phyloP scores from a whole-genome alignment of 352 stramenopile species.

The Lagenidium giganteum region DNA sequence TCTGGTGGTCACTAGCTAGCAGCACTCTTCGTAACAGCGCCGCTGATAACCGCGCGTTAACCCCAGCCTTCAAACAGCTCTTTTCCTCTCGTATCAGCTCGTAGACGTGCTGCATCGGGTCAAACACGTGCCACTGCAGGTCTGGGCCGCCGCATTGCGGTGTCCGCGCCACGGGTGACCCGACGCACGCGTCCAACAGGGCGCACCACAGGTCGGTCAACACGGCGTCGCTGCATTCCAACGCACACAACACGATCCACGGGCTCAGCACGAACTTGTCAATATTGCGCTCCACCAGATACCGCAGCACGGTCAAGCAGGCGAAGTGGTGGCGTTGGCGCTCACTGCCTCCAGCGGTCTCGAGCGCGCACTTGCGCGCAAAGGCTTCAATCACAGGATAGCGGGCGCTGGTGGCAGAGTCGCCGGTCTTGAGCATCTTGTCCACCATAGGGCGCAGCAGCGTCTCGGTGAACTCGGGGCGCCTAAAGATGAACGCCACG shows the following conservation, averaged over 20 bases:
- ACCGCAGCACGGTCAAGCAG: slow-evolving; percentile 65
- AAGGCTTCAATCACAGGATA: slow-evolving; percentile 72
- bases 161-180: too few relatives aligned
- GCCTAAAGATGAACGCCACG: slow-evolving; percentile 66
- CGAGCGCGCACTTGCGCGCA: slow-evolving; percentile 25
- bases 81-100: too few relatives aligned
- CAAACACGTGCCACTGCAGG: too few relatives aligned
- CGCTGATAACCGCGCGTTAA: too few relatives aligned
- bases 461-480: slow-evolving; percentile 65
- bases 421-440: slow-evolving; percentile 58
- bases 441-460: slow-evolving; percentile 66
- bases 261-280: slow-evolving; percentile 71
- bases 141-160: too few relatives aligned
- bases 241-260: slow-evolving; percentile 62
- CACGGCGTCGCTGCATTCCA: slow-evolving; percentile 49
- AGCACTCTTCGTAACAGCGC: too few relatives aligned
- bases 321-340: slow-evolving; percentile 49
- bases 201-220: slow-evolving; percentile 38
- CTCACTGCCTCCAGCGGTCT: slow-evolving; percentile 4
- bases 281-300: slow-evolving; percentile 67
- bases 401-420: slow-evolving; percentile 49
- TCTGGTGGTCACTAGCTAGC: too few relatives aligned
- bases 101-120: too few relatives aligned
- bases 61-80: too few relatives aligned
- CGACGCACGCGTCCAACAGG: slow-evolving; percentile 25